Conservation (phyloP, 805 yeast species). For the Suhomyces tanzawaensis region DNA sequence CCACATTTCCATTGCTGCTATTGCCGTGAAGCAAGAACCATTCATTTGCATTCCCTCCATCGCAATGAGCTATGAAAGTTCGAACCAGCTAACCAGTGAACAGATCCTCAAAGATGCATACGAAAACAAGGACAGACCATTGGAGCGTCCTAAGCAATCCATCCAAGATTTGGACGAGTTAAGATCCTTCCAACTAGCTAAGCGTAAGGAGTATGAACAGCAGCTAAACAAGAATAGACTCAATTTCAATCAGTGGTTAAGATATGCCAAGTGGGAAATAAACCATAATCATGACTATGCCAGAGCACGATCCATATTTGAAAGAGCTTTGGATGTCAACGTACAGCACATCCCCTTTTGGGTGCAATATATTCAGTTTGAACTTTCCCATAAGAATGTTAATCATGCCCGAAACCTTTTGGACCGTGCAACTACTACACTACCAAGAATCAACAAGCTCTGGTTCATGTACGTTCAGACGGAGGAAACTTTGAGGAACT, state of each 20-base stretch:
- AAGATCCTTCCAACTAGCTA: slow-evolving; percentile 68
- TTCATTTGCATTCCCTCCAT: no score
- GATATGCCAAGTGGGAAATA: slow-evolving; percentile 86
- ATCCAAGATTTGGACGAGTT: slow-evolving; percentile 76
- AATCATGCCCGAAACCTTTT: slow-evolving; percentile 87
- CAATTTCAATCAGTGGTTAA: slow-evolving; percentile 83
- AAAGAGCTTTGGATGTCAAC: slow-evolving; percentile 79
- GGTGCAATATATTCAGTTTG: slow-evolving; percentile 79
- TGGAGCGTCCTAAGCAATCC: slow-evolving; percentile 32
- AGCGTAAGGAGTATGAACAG: slow-evolving; percentile 79
- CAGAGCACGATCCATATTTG: slow-evolving; percentile 84
- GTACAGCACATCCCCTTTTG: slow-evolving; percentile 77
- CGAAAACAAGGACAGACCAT: slow-evolving; percentile 20
- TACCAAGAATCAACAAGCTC: slow-evolving; percentile 80
- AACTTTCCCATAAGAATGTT: slow-evolving; percentile 65
- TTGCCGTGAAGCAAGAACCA: no score
- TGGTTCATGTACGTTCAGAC: slow-evolving; percentile 84
- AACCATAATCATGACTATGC: slow-evolving; percentile 69
- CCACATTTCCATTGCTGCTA: no score
- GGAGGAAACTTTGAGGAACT: slow-evolving; percentile 74
- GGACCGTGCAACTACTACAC: slow-evolving; percentile 67
- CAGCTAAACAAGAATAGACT: slow-evolving; percentile 82
- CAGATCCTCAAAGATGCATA: slow-evolving; percentile 37
- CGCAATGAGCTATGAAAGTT: background rate
- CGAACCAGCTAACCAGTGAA: slow-evolving; percentile 31